Evolutionary conservation across 75 land plant genomes (phyloP).

Genomic region (Cryptomeria japonica): DNA sequence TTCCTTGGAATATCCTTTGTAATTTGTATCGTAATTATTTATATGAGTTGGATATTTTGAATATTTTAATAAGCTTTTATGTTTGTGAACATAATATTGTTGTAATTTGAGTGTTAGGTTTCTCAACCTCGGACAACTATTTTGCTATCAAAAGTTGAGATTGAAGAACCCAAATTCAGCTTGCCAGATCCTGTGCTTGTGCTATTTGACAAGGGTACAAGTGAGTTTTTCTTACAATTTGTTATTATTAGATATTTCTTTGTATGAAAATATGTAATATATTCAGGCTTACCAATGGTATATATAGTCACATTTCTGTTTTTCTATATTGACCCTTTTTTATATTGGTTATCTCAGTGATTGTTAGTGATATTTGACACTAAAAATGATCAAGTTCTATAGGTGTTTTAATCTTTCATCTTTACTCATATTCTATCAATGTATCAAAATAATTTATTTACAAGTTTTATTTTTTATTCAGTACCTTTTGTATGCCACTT

Average conservation of each 20-base stretch:
- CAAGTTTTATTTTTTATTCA: neutral
- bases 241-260: neutral
- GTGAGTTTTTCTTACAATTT: conserved; percentile 40
- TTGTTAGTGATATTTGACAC: neutral
- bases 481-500: neutral
- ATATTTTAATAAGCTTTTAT: conserved; percentile 5
- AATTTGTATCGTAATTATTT: neutral
- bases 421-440: neutral
- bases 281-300: neutral
- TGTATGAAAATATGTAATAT: neutral
- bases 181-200: conserved; percentile 68
- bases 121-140: conserved; percentile 63
- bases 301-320: neutral
- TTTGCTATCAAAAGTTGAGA: conserved; percentile 59
- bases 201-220: conserved; percentile 52
- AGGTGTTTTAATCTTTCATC: neutral
- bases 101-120: conserved; percentile 35
- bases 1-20: conserved; percentile 24
- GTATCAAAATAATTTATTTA: neutral
- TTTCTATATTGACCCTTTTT: neutral
- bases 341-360: neutral
- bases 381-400: neutral
- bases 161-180: conserved; percentile 74
- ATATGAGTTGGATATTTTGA: neutral
- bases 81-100: neutral